Conservation (phyloP, 192 early-diverging fungal genomes). For the Bifiguratus adelaidae region DNA sequence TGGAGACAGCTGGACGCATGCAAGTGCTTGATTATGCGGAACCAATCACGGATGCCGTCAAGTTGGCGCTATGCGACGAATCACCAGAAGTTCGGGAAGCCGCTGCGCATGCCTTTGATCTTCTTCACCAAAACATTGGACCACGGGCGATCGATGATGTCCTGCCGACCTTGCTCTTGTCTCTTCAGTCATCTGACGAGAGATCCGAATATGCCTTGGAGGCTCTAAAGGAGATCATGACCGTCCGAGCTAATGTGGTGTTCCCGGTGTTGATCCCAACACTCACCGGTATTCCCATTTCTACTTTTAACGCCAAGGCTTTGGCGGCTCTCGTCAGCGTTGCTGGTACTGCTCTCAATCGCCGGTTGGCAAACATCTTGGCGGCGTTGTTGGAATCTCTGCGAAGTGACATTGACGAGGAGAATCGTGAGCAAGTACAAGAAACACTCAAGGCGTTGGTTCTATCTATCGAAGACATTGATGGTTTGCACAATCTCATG, state of each 20-base stretch:
- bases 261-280: conserved; percentile 98
- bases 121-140: conserved; percentile 83
- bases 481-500: conserved; percentile 73
- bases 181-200: conserved; percentile 49
- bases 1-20: conserved; percentile 70
- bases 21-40: conserved; percentile 79
- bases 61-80: conserved; percentile 76
- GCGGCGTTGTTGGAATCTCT: conserved; percentile 73
- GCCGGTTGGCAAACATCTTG: conserved; percentile 72
- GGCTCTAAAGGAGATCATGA: conserved; percentile 96
- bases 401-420: conserved; percentile 48
- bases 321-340: conserved; percentile 84
- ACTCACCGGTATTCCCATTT: conserved; percentile 78
- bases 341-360: conserved; percentile 75
- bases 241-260: conserved; percentile 90
- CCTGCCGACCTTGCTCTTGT: conserved; percentile 78
- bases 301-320: conserved; percentile 86
- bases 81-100: conserved; percentile 84
- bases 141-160: conserved; percentile 90
- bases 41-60: conserved; percentile 73
- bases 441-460: conserved; percentile 67
- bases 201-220: conserved; percentile 70
- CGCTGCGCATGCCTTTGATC: conserved; percentile 92
- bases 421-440: conserved; percentile 52
- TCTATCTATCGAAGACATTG: conserved; percentile 67